Conservation (phyloP, 805 yeast genomes). For the Kluyveromyces nonfermentans region DNA sequence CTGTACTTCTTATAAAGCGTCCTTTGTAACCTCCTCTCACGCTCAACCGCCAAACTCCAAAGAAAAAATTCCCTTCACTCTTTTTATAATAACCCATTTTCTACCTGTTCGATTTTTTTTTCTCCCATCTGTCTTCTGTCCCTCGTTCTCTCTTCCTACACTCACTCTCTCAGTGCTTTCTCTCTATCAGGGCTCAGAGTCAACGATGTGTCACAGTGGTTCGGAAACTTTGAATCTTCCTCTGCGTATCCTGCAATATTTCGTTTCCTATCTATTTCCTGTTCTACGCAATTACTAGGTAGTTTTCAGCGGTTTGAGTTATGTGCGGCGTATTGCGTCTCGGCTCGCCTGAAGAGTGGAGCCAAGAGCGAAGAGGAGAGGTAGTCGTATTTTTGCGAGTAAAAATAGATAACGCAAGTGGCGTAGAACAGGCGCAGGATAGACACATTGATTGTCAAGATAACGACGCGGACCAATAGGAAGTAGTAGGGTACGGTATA, state of each 20-base stretch:
- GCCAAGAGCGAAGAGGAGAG: background rate
- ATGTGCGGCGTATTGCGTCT: too few species aligned
- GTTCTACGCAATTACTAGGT: background rate
- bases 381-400: background rate
- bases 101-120: background rate
- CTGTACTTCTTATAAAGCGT: too few species aligned
- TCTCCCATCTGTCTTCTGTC: background rate
- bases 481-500: background rate
- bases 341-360: background rate
- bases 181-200: background rate
- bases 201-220: background rate
- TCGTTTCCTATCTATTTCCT: background rate
- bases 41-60: too few species aligned
- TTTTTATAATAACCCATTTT: background rate
- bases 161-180: background rate
- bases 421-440: background rate
- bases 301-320: too few species aligned
- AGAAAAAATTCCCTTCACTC: too few species aligned
- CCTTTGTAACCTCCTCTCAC: too few species aligned
- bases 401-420: background rate
- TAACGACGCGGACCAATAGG: background rate
- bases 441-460: too few species aligned
- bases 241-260: background rate
- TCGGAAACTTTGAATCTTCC: too few species aligned
- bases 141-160: background rate